Base-by-base conservation (phyloP, 192 early-diverging fungal species). In the Kickxella alabastrina region DNA sequence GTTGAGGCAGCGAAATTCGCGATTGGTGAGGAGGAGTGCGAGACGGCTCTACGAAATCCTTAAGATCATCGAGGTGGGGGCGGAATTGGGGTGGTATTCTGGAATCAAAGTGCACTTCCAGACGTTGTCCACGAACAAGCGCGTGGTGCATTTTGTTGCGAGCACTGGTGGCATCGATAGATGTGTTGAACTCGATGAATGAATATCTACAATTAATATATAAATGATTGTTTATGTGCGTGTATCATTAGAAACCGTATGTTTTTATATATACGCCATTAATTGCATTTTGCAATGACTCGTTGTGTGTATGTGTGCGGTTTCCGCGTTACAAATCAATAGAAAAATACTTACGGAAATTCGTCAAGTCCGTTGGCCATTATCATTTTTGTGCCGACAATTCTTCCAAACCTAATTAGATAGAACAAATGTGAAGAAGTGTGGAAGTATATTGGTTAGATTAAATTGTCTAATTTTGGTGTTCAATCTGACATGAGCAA, bases 331-430 rank as follows among this genome's bases (percentile, higher is more conserved):
- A n/a, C n/a, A n/a, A n/a, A n/a, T n/a, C n/a, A n/a, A n/a, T n/a
- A n/a, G n/a, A n/a, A n/a, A n/a, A n/a, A 38, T 52, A 73, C 69
- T 73, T 73, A 73, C 69, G 62, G 54, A 43, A 65, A 52, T 3
- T 57, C 62, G 28, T 73, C 34, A 2, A 58, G 37, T 47, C 35
- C 49, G n/a, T 32, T 49, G 15, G 57, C 49, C 22, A 57, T 27
- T 22, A 40, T 38, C 38, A 57, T 49, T 36, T 51, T 60, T 22
- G 69, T 65, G 15, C 55, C 59, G 28, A 65, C 49, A 49, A 73
- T 61, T 37, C 49, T 54, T 43, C 69, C 69, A 62, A 57, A 52
- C n/a, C n/a, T n/a, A n/a, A n/a, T n/a, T n/a, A n/a, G n/a, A n/a
- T n/a, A n/a, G n/a, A n/a, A n/a, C n/a, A n/a, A n/a, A n/a, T n/a